Conservation (phyloP, 2,329 filamentous ascomycete species). For the Didymosphaeria variabile region DNA sequence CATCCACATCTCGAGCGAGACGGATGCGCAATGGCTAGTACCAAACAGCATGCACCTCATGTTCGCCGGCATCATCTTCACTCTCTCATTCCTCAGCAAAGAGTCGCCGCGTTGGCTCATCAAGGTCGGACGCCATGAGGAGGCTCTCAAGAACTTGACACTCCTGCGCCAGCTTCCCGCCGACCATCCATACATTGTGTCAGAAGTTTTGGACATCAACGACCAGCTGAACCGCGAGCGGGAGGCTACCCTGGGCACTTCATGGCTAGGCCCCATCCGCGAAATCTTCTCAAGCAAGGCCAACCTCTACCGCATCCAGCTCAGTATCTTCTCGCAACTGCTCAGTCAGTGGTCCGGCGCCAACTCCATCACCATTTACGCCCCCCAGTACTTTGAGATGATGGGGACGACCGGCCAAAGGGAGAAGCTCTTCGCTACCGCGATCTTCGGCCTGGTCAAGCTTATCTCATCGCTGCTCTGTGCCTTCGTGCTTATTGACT, state of each 20-base stretch:
- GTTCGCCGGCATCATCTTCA: constrained; percentile 76
- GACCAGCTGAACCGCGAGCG: constrained; percentile 73
- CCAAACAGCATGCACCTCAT: constrained; percentile 81
- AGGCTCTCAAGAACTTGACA: constrained; percentile 66
- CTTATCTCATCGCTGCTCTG: constrained; percentile 72
- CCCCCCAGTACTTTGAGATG: constrained; percentile 75
- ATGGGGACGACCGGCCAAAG: constrained; percentile 74
- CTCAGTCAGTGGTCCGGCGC: constrained; percentile 79
- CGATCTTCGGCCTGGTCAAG: constrained; percentile 79
- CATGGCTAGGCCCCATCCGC: constrained; percentile 71
- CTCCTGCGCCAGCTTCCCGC: constrained; percentile 67
- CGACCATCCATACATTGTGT: constrained; percentile 68
- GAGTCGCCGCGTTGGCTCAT: constrained; percentile 77
- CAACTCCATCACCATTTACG: constrained; percentile 79
- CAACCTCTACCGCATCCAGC: constrained; percentile 77
- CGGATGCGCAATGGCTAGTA: constrained; percentile 64
- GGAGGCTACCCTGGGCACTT: constrained; percentile 73
- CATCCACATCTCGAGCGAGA: constrained; percentile 59
- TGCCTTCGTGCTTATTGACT: constrained; percentile 81
- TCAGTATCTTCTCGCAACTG: constrained; percentile 74
- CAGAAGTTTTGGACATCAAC: constrained; percentile 72
- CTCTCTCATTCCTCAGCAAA: constrained; percentile 72
- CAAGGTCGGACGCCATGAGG: constrained; percentile 68
- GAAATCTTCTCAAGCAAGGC: constrained; percentile 73
- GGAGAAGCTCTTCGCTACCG: constrained; percentile 76